phyloP scores from a whole-genome alignment of 176 grass and related monocot species.

The Oryza officinalis region DNA sequence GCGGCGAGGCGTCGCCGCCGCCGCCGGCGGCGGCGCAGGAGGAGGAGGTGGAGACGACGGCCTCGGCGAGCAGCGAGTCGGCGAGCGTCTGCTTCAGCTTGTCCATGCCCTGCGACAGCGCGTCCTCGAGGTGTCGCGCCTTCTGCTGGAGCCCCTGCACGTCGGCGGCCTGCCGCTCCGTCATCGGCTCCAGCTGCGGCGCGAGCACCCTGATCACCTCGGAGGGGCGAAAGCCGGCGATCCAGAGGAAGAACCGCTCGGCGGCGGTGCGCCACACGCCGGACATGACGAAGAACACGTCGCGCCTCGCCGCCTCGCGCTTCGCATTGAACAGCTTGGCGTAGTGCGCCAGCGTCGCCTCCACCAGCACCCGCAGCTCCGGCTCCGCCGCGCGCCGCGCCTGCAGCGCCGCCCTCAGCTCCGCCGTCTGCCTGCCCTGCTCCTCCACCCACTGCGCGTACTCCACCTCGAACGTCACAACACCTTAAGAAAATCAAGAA shows the following conservation, averaged over 20 bases:
- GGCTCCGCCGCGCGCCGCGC: constrained; percentile 34
- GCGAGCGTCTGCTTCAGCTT: constrained; percentile 77
- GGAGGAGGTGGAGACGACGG: neutral
- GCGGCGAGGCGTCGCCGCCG: neutral
- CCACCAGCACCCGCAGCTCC: constrained; percentile 50
- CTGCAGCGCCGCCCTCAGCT: constrained; percentile 54
- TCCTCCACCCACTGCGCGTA: constrained; percentile 75
- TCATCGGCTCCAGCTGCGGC: constrained; percentile 57
- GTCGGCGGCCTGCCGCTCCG: constrained; percentile 36
- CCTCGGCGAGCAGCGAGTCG: constrained; percentile 45
- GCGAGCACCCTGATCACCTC: constrained; percentile 66
- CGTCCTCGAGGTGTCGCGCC: constrained; percentile 66
- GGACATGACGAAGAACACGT: constrained; percentile 80
- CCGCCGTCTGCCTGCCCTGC: constrained; percentile 44
- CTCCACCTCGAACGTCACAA: constrained; percentile 65
- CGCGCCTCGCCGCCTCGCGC: constrained; percentile 40
- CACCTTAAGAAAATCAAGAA: neutral
- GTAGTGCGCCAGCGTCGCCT: constrained; percentile 61
- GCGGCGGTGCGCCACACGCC: constrained; percentile 64
- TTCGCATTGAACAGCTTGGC: constrained; percentile 58
- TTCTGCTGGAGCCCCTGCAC: constrained; percentile 51
- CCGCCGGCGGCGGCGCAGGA: too few relatives aligned
- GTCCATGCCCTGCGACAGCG: constrained; percentile 67
- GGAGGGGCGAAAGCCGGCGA: constrained; percentile 73
- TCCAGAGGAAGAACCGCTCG: constrained; percentile 81